Base-by-base conservation (phyloP, 1,284 basidiomycete genomes). In the Tilletia horrida region DNA sequence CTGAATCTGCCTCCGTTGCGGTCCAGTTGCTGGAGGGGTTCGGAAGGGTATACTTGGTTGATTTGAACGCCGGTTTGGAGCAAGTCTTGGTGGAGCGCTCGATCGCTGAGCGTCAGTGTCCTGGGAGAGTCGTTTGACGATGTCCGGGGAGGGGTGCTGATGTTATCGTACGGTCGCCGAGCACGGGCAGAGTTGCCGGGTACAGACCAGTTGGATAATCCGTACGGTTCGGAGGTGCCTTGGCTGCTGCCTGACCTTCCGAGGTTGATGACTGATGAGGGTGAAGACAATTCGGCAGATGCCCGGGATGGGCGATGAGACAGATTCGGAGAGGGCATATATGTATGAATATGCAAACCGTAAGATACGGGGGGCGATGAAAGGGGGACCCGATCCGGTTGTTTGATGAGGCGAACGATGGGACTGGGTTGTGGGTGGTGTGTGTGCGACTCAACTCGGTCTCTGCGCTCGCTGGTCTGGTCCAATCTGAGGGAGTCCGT, bases 111-210 rank as follows among this genome's bases (percentile, higher is more conserved):
- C 11, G 55, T 59, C 55, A 59, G 35, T 25, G 55, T 59, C 29
- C 55, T 59, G 9, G 55, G 55, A 9, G 55, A 59, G 27, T 59
- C 55, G 55, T 59, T 59, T 13, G 55, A 59, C 16, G 55, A 59
- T 3, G 55, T 59, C 27, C 55, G 27, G 9, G 55, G 55, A 59
- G 55, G 55, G 13, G 55, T 59, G 27, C 27, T 40, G 31, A 59
- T 59, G 55, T 59, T 21, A 14, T 59, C 35, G 35, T 40, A 40
- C 14, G 55, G 55, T 31, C 55, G 55, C 27, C 55, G 55, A 16
- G 31, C 23, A 25, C 50, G 50, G 21, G 35, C 35, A 40, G 35
- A 40, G 35, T 11, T 40, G 4, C 35, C 35, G 35, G 35, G 6
- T 6, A 40, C 6, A n/a, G 14, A 40, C 11, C 27, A 21, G 16